A percentile compares a stretch with the other conserved stretches of the same genome.
Evolutionary conservation across 352 stramenopile species (phyloP).

Genomic region (Phytophthora nicotianae): DNA sequence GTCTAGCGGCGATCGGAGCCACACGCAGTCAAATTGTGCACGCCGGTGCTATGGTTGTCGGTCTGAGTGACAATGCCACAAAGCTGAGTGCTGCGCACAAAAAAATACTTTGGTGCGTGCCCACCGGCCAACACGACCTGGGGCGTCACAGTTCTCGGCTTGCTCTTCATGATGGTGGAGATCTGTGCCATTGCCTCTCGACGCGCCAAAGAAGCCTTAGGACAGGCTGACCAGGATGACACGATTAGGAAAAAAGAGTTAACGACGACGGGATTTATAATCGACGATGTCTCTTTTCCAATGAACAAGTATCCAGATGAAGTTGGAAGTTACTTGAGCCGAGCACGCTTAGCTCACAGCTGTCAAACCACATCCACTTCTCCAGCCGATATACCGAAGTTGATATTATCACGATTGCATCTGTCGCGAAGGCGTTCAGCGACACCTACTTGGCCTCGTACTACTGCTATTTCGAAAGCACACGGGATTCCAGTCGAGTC

Average conservation of each 20-base stretch:
- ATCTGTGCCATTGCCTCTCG: conserved; percentile 6
- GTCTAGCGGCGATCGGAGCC: too few species aligned
- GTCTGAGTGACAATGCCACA: neutral
- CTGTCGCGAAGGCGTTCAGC: conserved; percentile 9
- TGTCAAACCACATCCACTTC: conserved; percentile 5
- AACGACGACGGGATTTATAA: too few species aligned
- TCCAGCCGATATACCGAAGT: conserved; percentile 16
- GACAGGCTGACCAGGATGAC: too few species aligned
- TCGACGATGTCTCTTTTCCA: too few species aligned
- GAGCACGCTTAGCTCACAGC: conserved; percentile 14
- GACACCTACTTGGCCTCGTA: neutral
- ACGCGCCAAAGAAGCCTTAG: conserved; percentile 3
- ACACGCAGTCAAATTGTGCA: too few species aligned
- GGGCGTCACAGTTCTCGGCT: conserved; percentile 2
- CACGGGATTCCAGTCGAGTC: conserved; percentile 12
- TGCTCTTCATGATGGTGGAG: conserved; percentile 9
- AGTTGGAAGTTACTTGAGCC: too few species aligned
- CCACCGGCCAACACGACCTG: conserved; percentile 2
- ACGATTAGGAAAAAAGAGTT: too few species aligned
- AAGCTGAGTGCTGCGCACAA: conserved; percentile 6
- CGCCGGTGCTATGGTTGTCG: conserved; percentile 4
- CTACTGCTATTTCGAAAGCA: conserved; percentile 24
- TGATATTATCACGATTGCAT: conserved; percentile 6
- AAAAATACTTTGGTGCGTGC: conserved; percentile 3
- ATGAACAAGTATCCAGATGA: too few species aligned